Evolutionary conservation across 2,329 filamentous ascomycete species (phyloP).

Genomic region (Aspergillus sergii): DNA sequence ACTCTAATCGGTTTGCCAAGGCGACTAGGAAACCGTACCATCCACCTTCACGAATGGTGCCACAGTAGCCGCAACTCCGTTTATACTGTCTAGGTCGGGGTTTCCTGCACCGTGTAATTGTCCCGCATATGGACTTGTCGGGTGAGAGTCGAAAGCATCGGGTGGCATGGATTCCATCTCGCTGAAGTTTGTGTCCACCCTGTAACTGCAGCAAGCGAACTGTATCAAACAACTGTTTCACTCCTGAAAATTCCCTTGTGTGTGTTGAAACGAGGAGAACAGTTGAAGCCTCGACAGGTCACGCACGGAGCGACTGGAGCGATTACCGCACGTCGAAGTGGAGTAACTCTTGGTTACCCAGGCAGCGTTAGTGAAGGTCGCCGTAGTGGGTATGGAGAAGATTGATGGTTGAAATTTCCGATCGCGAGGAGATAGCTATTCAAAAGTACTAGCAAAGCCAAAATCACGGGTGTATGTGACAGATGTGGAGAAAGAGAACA

Average conservation of each 20-base stretch:
- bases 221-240: background rate
- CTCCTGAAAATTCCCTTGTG: background rate
- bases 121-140: conserved; percentile 15
- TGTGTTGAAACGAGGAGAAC: background rate
- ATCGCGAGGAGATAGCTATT: background rate
- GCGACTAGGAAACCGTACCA: conserved; percentile 25
- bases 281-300: background rate
- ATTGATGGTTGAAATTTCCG: background rate
- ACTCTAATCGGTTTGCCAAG: conserved; percentile 6
- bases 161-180: conserved; percentile 31
- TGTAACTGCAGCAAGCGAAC: background rate
- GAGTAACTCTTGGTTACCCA: background rate
- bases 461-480: background rate
- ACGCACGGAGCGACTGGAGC: background rate
- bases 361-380: too few relatives aligned
- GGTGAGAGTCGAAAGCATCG: conserved; percentile 29
- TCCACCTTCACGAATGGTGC: conserved; percentile 31
- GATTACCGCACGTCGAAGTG: conserved; percentile 4
- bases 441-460: background rate
- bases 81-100: conserved; percentile 13
- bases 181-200: background rate
- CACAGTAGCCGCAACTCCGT: background rate
- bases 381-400: background rate
- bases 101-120: conserved; percentile 8
- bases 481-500: conserved; percentile 2